A percentile compares a stretch with the other conserved stretches of the same genome.
phyloP scores from a whole-genome alignment of 1,284 basidiomycete species.

The Malassezia restricta region DNA sequence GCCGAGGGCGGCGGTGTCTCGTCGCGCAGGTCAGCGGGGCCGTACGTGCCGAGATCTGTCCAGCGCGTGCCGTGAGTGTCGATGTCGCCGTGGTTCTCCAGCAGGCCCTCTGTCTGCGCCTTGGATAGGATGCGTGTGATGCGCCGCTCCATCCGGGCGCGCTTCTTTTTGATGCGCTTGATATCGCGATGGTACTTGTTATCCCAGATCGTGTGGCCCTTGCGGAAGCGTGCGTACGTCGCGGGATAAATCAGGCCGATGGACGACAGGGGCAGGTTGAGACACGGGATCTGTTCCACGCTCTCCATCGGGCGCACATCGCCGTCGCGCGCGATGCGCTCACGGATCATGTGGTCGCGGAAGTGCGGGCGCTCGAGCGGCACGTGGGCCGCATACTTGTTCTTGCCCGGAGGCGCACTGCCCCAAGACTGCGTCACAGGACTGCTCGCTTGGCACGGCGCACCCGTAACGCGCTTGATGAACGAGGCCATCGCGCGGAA shows the following conservation, averaged over 20 bases:
- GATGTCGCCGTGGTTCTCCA: constrained; percentile 9
- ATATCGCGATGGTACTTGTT: constrained; percentile 19
- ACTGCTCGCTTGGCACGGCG: constrained; percentile 14
- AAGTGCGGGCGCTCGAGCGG: constrained; percentile 34
- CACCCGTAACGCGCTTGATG: constrained; percentile 43
- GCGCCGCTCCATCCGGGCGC: constrained; percentile 14
- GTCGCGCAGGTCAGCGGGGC: constrained; percentile 18
- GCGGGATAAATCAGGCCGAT: constrained; percentile 49
- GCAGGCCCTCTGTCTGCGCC: constrained; percentile 19
- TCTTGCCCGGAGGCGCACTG: constrained; percentile 18
- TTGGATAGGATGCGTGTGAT: constrained; percentile 10
- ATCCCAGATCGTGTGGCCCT: constrained; percentile 29
- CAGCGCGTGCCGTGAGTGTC: constrained; percentile 5
- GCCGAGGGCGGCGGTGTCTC: constrained; percentile 26
- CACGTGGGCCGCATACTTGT: constrained; percentile 36
- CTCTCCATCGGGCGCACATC: constrained; percentile 66
- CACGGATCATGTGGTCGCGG: constrained; percentile 60
- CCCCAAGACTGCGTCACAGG: neutral
- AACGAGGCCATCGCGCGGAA: constrained; percentile 47
- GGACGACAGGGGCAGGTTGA: constrained; percentile 56
- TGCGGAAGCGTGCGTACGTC: constrained; percentile 20
- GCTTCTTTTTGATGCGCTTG: constrained; percentile 13
- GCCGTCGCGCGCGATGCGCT: constrained; percentile 70
- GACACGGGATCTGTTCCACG: constrained; percentile 55
- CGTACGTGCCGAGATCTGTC: constrained; percentile 17